Percentiles rank a stretch among this genome's conserved stretches.
Evolutionary conservation across 2,329 filamentous ascomycete genomes (phyloP).

Genomic region (Fusarium sp.): DNA sequence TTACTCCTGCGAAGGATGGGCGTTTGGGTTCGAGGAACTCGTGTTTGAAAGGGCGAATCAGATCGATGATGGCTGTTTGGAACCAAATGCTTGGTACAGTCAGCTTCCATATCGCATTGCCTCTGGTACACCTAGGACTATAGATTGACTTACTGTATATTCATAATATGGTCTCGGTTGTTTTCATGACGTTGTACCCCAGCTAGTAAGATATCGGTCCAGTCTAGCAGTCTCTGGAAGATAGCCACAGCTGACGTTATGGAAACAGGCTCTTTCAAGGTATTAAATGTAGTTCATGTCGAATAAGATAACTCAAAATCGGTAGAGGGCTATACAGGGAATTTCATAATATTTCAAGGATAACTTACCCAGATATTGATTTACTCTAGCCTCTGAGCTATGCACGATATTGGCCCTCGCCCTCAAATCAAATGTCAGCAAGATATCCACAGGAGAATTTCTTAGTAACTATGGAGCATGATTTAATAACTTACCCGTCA

Average conservation of each 20-base stretch:
- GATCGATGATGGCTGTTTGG: rapidly evolving
- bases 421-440: neutral
- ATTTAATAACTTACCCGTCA: too few species aligned
- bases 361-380: too few species aligned
- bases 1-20: rapidly evolving
- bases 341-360: too few species aligned
- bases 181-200: neutral
- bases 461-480: too few species aligned
- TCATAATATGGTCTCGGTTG: neutral
- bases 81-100: neutral
- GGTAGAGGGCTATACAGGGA: too few species aligned
- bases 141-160: neutral
- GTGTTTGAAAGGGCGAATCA: neutral
- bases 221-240: neutral
- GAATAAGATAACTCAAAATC: too few species aligned
- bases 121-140: too few species aligned
- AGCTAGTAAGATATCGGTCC: neutral
- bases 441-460: too few species aligned
- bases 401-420: neutral
- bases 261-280: rapidly evolving
- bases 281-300: neutral
- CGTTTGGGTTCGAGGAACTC: rapidly evolving
- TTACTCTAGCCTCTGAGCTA: neutral
- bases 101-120: neutral
- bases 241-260: neutral